Conservation (phyloP, 805 yeast species). For the Kuraishia floccosa region DNA sequence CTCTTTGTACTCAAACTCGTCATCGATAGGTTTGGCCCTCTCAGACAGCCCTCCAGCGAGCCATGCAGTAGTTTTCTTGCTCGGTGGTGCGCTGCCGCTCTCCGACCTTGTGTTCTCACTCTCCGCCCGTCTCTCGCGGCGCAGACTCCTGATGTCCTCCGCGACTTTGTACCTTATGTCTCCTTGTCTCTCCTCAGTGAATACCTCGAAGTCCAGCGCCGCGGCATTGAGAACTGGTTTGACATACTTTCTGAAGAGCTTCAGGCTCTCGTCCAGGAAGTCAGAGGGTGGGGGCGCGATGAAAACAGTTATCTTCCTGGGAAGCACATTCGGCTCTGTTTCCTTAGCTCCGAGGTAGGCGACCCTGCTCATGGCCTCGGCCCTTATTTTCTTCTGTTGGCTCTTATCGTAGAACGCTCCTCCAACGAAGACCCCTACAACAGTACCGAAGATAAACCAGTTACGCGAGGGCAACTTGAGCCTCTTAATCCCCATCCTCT, state of each 20-base stretch:
- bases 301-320: conserved; percentile 72
- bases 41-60: conserved; percentile 1
- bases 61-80: background rate
- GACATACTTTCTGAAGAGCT: conserved; percentile 63
- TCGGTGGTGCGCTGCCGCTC: conserved; percentile 6
- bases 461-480: conserved; percentile 79
- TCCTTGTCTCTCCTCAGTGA: conserved; percentile 78
- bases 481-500: conserved; percentile 76
- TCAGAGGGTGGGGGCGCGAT: conserved; percentile 98
- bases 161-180: conserved; percentile 77
- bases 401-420: conserved; percentile 70
- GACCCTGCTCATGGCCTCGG: conserved; percentile 54
- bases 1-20: conserved; percentile 28
- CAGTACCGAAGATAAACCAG: conserved; percentile 84
- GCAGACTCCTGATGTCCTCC: conserved; percentile 60
- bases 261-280: conserved; percentile 61
- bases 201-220: conserved; percentile 74
- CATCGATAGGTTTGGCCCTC: conserved; percentile 12
- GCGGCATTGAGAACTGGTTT: conserved; percentile 81
- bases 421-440: conserved; percentile 56
- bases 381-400: conserved; percentile 56
- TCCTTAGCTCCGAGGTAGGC: conserved; percentile 33
- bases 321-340: conserved; percentile 34
- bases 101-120: conserved; percentile 1
- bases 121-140: conserved; percentile 25